Evolutionary conservation across 768 basidiomycete genomes (phyloP).

Genomic region (Tulasnella sp.): DNA sequence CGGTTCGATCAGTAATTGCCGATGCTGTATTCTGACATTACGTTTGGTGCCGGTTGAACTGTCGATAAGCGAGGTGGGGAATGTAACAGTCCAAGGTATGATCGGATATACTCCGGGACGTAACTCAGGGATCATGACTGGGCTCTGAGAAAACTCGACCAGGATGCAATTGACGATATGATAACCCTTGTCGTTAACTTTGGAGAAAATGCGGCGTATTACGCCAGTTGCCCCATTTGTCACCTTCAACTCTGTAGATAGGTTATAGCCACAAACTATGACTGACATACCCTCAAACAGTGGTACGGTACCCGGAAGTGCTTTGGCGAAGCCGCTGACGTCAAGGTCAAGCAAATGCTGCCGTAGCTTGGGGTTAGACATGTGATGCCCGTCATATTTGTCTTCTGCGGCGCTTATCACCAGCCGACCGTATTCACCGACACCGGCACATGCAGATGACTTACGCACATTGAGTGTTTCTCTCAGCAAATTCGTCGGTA

Average conservation of each 20-base stretch:
- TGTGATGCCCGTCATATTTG: neutral
- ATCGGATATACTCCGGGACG: conserved; percentile 21
- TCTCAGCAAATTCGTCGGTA: conserved; percentile 9
- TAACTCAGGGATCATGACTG: conserved; percentile 18
- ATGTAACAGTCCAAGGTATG: conserved; percentile 14
- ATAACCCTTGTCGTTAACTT: neutral
- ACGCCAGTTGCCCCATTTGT: conserved; percentile 26
- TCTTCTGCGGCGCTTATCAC: conserved; percentile 26
- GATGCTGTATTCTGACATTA: neutral
- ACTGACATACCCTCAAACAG: conserved; percentile 33
- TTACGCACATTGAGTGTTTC: conserved; percentile 15
- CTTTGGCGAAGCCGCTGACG: conserved; percentile 4
- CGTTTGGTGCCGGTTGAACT: neutral
- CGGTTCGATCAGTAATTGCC: conserved; percentile 24
- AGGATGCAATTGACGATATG: conserved; percentile 1
- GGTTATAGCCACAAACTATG: conserved; percentile 23
- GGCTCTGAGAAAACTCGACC: conserved; percentile 21
- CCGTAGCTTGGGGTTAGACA: neutral
- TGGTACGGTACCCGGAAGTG: conserved; percentile 27
- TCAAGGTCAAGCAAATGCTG: neutral
- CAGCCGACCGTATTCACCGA: conserved; percentile 20
- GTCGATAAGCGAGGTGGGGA: neutral
- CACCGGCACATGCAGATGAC: conserved; percentile 23
- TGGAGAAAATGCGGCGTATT: conserved; percentile 16
- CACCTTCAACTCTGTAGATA: conserved; percentile 26